Conservation (phyloP, 2,329 filamentous ascomycete genomes). For the Chaetoscypha palmicola region DNA sequence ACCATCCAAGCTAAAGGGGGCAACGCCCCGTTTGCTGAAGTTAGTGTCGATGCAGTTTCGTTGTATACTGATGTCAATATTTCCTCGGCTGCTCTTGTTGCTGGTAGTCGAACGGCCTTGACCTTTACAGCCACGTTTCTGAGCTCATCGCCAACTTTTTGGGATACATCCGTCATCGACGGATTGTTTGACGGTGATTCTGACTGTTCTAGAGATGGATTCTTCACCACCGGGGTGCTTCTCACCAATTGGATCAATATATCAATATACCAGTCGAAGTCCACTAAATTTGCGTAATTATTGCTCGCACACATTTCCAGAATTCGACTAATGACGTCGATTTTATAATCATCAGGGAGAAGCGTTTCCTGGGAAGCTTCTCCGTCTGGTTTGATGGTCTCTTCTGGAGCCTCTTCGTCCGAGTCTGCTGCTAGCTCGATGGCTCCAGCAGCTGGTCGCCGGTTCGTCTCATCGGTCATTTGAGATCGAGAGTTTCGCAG, state of each 20-base stretch:
- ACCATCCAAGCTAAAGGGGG: constrained; percentile 76
- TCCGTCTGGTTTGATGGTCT: constrained; percentile 42
- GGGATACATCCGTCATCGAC: constrained; percentile 43
- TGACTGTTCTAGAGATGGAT: constrained; percentile 18
- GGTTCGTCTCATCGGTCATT: constrained; percentile 36
- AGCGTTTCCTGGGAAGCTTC: constrained; percentile 47
- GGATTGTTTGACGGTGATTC: constrained; percentile 9
- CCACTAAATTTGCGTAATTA: constrained; percentile 76
- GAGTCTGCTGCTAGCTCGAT: constrained; percentile 37
- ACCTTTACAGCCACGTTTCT: constrained; percentile 91
- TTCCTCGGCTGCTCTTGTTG: constrained; percentile 74
- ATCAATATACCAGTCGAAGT: constrained; percentile 98
- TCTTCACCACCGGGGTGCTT: constrained; percentile 49
- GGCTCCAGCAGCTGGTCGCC: constrained; percentile 37
- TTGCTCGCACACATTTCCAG: constrained; percentile 83
- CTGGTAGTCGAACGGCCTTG: constrained; percentile 69
- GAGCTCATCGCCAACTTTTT: constrained; percentile 74
- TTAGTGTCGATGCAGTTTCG: constrained; percentile 46
- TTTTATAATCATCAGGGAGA: constrained; percentile 78
- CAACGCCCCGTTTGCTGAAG: constrained; percentile 57
- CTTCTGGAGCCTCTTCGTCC: constrained; percentile 50
- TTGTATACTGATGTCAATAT: constrained; percentile 58
- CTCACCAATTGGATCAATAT: constrained; percentile 79
- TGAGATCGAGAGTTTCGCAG: constrained; percentile 59
- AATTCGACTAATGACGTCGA: constrained; percentile 75